Percentiles rank a stretch among this genome's conserved stretches.
Evolutionary conservation across 192 early-diverging fungal genomes (phyloP).

Genomic region (Coemansia sp.): DNA sequence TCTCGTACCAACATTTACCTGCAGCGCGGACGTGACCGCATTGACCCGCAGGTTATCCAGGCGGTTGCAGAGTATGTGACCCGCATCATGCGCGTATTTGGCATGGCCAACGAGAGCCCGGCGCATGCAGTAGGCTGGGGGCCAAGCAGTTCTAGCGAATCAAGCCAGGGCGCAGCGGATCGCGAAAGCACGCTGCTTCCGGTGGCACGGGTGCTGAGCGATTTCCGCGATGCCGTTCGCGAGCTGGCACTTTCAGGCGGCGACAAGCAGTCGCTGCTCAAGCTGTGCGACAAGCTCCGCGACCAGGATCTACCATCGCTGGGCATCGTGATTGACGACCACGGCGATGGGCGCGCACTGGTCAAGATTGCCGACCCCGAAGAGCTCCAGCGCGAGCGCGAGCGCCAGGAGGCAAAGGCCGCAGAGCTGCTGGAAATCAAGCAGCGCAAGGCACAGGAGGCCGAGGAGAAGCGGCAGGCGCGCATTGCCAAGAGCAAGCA

Average conservation of each 20-base stretch:
- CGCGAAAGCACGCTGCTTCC: conserved; percentile 71
- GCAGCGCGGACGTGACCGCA: conserved; percentile 57
- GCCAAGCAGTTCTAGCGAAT: conserved; percentile 19
- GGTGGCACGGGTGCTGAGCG: conserved; percentile 73
- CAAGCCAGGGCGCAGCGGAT: conserved; percentile 18
- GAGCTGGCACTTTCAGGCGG: conserved; percentile 60
- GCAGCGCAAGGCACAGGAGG: conserved; percentile 57
- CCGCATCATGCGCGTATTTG: conserved; percentile 79
- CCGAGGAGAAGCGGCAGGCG: conserved; percentile 65
- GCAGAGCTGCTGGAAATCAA: conserved; percentile 64
- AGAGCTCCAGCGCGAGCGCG: conserved; percentile 63
- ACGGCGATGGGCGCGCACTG: conserved; percentile 89
- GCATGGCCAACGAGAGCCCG: conserved; percentile 62
- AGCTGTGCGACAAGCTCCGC: conserved; percentile 81
- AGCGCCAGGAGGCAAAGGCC: conserved; percentile 62
- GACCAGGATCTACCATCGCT: conserved; percentile 84
- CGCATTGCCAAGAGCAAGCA: conserved; percentile 75
- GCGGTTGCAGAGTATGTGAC: conserved; percentile 81
- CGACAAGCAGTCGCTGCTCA: conserved; percentile 62
- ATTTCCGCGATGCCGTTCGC: conserved; percentile 87
- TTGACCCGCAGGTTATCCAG: conserved; percentile 69
- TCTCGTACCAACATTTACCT: conserved; percentile 78
- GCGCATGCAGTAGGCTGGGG: conserved; percentile 72
- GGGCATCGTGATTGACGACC: conserved; percentile 91
- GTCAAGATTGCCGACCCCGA: conserved; percentile 85